Base-by-base conservation (phyloP, 768 basidiomycete genomes). In the Trametes meyenii region DNA sequence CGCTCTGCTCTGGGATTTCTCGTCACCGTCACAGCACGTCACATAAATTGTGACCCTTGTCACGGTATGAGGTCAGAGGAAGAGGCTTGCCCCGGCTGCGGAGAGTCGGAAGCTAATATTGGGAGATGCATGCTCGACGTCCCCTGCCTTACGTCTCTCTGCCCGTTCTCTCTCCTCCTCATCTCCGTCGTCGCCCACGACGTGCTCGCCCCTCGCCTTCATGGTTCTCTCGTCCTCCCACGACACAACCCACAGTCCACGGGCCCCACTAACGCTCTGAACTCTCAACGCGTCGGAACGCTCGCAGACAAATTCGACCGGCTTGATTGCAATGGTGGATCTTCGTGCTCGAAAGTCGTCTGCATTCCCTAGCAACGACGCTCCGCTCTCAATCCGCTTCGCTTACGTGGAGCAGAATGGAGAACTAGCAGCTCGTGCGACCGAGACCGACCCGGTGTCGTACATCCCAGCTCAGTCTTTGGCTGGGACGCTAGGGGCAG, bases 11-110 rank as follows among this genome's bases (percentile, higher is more conserved):
- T 17, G 5, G n/a, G 54, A 43, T 45, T 55, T 55, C 43, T 55
- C 33, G 54, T 55, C 43, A 40, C 40, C 11, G 16, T 53, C 39
- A 19, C 58, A 16, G 7, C 17, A 0, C 17, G 1, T 23, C 38
- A 50, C 48, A 55, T 43, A 2, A 5, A 3, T 12, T 40, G 43
- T 38, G 24, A 40, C 38, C 12, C 5, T 2, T 5, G 42, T 46
- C 21, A 38, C 36, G 44, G 33, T 12, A 53, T 62, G 61, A 62
- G 56, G 61, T 62, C 61, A 62, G 49, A 21, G 61, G 11, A 55
- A 53, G 61, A 53, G 43, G 29, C 29, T 33, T 36, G 52, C 52
- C 55, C 45, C 59, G 52, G 51, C 52, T 61, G 52, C 59, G 52
- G 51, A 48, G 19, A 39, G 23, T 21, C n/a, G 35, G 10, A n/a